Conservation (phyloP, 2,329 filamentous ascomycete genomes). For the Alternaria alternata region DNA sequence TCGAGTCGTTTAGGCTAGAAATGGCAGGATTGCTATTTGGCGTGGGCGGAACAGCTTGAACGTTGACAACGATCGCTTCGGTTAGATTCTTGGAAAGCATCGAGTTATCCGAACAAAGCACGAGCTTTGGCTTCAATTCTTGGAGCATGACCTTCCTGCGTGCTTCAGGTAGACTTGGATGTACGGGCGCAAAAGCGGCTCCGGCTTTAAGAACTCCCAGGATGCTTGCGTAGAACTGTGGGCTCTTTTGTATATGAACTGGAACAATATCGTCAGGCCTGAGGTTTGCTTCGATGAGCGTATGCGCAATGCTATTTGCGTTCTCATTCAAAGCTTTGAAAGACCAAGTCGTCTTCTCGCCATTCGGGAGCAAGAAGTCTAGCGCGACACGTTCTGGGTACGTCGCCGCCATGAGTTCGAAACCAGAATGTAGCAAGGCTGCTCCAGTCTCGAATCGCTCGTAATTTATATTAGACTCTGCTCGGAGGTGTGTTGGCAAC, state of each 20-base stretch:
- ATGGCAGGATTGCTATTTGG: conserved; percentile 36
- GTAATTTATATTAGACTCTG: conserved; percentile 36
- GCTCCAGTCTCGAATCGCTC: conserved; percentile 10
- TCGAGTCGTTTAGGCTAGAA: conserved; percentile 31
- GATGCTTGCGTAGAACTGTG: conserved; percentile 49
- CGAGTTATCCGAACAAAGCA: conserved; percentile 29
- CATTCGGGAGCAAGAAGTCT: conserved; percentile 49
- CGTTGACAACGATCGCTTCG: conserved; percentile 25
- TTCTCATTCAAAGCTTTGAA: conserved; percentile 39
- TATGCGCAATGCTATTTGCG: conserved; percentile 47
- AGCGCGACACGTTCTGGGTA: conserved; percentile 46
- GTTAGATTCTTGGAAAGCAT: not conserved
- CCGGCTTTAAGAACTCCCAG: conserved; percentile 53
- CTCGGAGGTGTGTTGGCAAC: conserved; percentile 32
- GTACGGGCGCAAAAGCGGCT: conserved; percentile 49
- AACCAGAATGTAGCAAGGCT: conserved; percentile 48
- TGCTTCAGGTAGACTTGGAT: conserved; percentile 46
- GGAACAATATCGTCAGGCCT: conserved; percentile 45
- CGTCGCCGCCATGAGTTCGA: conserved; percentile 46
- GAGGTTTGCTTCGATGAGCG: conserved; percentile 33
- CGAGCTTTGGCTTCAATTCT: conserved; percentile 42
- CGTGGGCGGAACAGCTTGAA: conserved; percentile 17
- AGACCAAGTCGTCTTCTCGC: conserved; percentile 43
- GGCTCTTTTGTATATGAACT: conserved; percentile 46
- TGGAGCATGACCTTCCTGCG: conserved; percentile 47